These are phyloP conservation scores for Alternaria brassicae DNA, from an alignment of 2,329 filamentous ascomycete genomes.

Conservation along the genomic window DNA sequence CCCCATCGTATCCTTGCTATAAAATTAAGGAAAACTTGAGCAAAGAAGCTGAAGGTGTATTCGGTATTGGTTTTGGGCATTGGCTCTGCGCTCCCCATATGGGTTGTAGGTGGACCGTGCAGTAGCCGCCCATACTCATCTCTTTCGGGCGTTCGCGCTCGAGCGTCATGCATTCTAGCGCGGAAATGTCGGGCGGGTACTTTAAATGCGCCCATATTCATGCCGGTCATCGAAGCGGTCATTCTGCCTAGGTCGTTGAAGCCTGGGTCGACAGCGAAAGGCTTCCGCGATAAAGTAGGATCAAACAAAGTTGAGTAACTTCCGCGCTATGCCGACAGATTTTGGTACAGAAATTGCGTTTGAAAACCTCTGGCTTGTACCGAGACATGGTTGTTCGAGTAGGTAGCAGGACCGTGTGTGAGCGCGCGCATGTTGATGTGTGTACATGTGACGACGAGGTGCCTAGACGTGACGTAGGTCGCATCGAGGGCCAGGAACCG, in stretches of 20 bases:
- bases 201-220: constrained; percentile 11
- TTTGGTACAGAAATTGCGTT: background rate
- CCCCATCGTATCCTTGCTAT: background rate
- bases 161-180: too few species aligned
- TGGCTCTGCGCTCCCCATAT: constrained; percentile 21
- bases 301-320: background rate
- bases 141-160: too few species aligned
- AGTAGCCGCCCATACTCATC: constrained; percentile 17
- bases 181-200: too few species aligned
- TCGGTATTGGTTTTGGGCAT: constrained; percentile 11
- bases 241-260: background rate
- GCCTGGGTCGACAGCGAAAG: background rate
- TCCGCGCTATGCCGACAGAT: background rate
- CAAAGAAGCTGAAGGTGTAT: constrained; percentile 14
- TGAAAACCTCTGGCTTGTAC: background rate
- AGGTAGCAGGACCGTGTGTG: background rate
- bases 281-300: background rate
- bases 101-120: constrained; percentile 9
- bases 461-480: constrained; percentile 10
- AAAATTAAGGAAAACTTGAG: constrained; percentile 13
- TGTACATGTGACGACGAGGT: constrained; percentile 2
- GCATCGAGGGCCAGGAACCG: background rate
- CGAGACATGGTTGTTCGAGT: background rate
- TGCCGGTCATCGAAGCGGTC: constrained; percentile 11
- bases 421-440: background rate